These are phyloP conservation scores for Eucommia ulmoides DNA, from an alignment of 257 asterid genomes.

Conservation along the genomic window DNA sequence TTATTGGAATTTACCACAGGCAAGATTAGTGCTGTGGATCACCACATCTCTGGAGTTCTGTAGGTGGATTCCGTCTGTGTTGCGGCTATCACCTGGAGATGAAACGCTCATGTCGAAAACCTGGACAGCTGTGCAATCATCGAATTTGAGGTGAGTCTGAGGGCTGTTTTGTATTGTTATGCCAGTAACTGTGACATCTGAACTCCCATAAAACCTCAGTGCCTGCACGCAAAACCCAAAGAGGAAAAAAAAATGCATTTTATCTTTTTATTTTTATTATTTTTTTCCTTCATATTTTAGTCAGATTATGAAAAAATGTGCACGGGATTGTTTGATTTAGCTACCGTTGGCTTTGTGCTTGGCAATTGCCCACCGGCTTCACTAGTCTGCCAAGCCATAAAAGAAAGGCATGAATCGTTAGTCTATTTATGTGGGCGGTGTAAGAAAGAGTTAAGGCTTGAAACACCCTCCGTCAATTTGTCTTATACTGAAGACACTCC, in stretches of 20 bases:
- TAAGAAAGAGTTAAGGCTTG: too few relatives aligned
- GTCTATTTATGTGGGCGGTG: too few relatives aligned
- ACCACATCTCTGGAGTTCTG: constrained; percentile 80
- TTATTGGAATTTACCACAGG: constrained; percentile 84
- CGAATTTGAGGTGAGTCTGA: constrained; percentile 81
- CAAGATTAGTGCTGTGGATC: constrained; percentile 48
- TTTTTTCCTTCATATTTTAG: too few relatives aligned
- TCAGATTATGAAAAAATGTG: too few relatives aligned
- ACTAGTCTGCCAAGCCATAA: constrained; percentile 38
- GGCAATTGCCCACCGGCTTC: constrained; percentile 63
- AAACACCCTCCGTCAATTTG: too few relatives aligned
- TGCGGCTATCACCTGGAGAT: constrained; percentile 90
- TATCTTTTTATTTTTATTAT: too few relatives aligned
- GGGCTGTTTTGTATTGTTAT: constrained; percentile 69
- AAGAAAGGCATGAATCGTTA: too few relatives aligned
- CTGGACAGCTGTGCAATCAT: constrained; percentile 61
- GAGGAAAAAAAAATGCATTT: too few relatives aligned
- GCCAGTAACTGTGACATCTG: constrained; percentile 71
- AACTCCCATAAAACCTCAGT: constrained; percentile 74
- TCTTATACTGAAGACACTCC: too few relatives aligned
- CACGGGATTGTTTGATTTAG: too few relatives aligned
- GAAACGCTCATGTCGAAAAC: constrained; percentile 51
- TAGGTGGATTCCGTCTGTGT: constrained; percentile 88
- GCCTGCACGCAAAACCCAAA: constrained; percentile 50
- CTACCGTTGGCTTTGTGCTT: constrained; percentile 75